These are phyloP conservation scores for Linum usitatissimum DNA, from an alignment of 345 rosid species.

Conservation along the genomic window DNA sequence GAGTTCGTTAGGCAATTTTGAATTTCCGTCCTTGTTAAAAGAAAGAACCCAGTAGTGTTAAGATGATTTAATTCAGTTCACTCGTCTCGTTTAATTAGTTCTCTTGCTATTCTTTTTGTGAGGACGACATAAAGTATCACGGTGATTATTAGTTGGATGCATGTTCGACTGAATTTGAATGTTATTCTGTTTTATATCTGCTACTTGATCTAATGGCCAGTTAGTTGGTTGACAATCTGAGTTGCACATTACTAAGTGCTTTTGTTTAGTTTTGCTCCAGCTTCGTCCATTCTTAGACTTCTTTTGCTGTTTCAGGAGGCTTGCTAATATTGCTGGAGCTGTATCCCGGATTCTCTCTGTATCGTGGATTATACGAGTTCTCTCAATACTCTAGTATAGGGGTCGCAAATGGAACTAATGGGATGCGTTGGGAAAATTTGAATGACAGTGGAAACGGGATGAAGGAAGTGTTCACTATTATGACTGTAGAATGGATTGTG, in stretches of 20 bases:
- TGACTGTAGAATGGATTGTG: slow-evolving; percentile 59
- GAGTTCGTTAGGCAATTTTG: not conserved
- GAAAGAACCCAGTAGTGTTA: not conserved
- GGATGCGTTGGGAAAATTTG: slow-evolving; percentile 66
- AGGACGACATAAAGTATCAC: no score
- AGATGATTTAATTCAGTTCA: not conserved
- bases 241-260: not conserved
- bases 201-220: no score
- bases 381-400: slow-evolving; percentile 42
- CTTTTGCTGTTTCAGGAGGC: slow-evolving; percentile 35
- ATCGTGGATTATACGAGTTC: slow-evolving; percentile 81
- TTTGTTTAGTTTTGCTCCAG: not conserved
- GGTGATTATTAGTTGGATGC: no score
- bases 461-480: slow-evolving; percentile 52
- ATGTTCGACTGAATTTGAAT: no score
- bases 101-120: not conserved
- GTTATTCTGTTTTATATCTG: no score
- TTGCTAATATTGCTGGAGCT: slow-evolving; percentile 66
- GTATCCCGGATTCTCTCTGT: slow-evolving; percentile 76
- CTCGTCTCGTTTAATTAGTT: not conserved
- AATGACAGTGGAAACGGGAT: slow-evolving; percentile 47
- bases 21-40: not conserved
- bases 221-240: no score
- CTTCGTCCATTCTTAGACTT: slow-evolving; percentile 1
- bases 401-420: slow-evolving; percentile 39